A percentile compares a stretch with the other conserved stretches of the same genome.
Conservation (phyloP, 2,329 filamentous ascomycete species). For the Arthrobotrys sinensis region DNA sequence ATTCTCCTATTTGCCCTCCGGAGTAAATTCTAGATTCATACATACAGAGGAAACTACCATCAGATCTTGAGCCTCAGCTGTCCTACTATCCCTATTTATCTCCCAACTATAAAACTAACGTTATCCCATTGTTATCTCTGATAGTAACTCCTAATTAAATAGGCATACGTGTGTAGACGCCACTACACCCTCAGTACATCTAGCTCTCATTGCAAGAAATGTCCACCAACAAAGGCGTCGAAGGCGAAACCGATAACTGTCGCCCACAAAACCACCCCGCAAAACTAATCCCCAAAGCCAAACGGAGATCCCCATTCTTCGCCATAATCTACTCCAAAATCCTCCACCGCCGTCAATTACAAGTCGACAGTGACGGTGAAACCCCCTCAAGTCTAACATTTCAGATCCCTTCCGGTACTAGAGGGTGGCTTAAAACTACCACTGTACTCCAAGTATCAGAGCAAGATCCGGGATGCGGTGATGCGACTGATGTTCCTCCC, state of each 20-base stretch:
- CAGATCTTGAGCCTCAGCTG: too few relatives aligned
- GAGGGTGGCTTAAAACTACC: not conserved
- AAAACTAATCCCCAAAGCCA: not conserved
- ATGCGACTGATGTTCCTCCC: not conserved
- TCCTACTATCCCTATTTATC: too few relatives aligned
- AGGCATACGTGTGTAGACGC: too few relatives aligned
- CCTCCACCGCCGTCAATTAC: not conserved
- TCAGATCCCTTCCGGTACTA: not conserved
- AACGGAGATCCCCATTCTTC: not conserved
- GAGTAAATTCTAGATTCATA: too few relatives aligned
- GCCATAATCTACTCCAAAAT: conserved; percentile 1
- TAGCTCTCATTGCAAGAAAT: too few relatives aligned
- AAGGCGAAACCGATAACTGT: conserved; percentile 17
- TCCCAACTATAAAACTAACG: too few relatives aligned
- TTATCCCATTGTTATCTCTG: too few relatives aligned
- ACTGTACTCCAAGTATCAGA: not conserved
- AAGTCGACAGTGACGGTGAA: not conserved
- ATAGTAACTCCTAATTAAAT: too few relatives aligned
- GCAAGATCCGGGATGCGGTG: conserved; percentile 12
- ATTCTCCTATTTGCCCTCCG: too few relatives aligned
- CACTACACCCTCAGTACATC: too few relatives aligned
- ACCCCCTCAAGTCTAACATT: not conserved
- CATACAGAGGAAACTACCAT: too few relatives aligned
- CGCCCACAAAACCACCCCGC: not conserved
- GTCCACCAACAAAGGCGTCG: not conserved